Conservation (phyloP, 129 eudicot genomes). For the Flaveria bidentis region DNA sequence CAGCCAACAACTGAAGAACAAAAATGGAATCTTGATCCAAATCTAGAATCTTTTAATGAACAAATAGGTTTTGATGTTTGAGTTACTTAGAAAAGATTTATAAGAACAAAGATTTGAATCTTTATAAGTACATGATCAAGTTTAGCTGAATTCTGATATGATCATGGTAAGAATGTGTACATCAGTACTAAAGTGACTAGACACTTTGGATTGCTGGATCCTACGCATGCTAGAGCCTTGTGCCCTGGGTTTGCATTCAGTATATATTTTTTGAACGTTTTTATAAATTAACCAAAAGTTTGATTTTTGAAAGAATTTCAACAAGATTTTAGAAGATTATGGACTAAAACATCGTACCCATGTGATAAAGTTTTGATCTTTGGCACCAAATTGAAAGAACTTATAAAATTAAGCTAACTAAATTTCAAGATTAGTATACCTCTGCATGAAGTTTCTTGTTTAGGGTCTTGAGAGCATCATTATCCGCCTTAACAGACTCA, state of each 20-base stretch:
- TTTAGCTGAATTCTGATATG: too few species aligned
- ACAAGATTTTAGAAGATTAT: neutral
- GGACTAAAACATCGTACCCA: constrained; percentile 18
- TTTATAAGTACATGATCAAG: neutral
- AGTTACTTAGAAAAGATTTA: neutral
- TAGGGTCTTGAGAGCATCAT: constrained; percentile 70
- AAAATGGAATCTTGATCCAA: constrained; percentile 35
- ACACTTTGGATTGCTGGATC: too few species aligned
- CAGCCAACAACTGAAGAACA: constrained; percentile 50
- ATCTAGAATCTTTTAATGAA: neutral
- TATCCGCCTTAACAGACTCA: constrained; percentile 77
- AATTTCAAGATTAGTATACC: constrained; percentile 42
- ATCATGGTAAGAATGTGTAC: too few species aligned
- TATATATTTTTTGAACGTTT: neutral
- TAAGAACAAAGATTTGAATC: neutral
- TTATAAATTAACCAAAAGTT: constrained; percentile 8
- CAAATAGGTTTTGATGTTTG: neutral
- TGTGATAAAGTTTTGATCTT: constrained; percentile 16
- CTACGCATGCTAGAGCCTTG: too few species aligned
- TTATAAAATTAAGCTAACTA: neutral
- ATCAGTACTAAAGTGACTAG: too few species aligned
- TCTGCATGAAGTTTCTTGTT: constrained; percentile 90
- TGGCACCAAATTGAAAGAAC: neutral
- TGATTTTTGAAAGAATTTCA: constrained; percentile 6
- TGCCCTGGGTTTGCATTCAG: too few species aligned